Percentiles rank a stretch among this genome's conserved stretches.
phyloP scores from a whole-genome alignment of 768 basidiomycete genomes.

The Tylopilus felleus region DNA sequence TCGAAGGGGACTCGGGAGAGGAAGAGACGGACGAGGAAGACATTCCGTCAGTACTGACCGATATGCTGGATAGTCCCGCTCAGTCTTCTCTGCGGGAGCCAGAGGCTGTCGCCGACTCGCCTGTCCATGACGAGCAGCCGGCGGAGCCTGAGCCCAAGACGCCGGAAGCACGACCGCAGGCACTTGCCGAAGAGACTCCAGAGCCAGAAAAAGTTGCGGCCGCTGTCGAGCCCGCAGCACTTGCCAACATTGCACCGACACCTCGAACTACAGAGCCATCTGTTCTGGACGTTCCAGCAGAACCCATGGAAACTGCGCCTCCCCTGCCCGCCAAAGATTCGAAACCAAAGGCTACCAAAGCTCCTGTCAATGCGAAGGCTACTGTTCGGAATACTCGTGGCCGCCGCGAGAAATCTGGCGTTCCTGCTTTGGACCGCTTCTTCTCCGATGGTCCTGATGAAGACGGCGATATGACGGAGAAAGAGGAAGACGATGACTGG shows the following conservation, averaged over 20 bases:
- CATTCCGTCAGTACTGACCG: constrained; percentile 22
- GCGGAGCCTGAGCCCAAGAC: constrained; percentile 68
- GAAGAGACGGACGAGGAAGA: constrained; percentile 39
- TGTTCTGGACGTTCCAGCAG: constrained; percentile 1
- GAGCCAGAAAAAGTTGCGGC: constrained; percentile 12
- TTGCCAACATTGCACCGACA: constrained; percentile 15
- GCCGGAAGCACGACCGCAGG: constrained; percentile 59
- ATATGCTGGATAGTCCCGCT: constrained; percentile 19
- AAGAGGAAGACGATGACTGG: constrained; percentile 80
- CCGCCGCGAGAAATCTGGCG: constrained; percentile 79
- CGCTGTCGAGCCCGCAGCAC: constrained; percentile 15
- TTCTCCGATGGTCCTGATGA: constrained; percentile 52
- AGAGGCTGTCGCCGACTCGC: constrained; percentile 36
- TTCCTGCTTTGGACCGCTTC: constrained; percentile 74
- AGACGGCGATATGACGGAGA: constrained; percentile 41
- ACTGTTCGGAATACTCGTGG: constrained; percentile 33
- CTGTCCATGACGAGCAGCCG: constrained; percentile 29
- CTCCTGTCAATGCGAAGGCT: constrained; percentile 11
- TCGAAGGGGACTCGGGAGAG: constrained; percentile 33
- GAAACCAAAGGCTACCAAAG: constrained; percentile 28
- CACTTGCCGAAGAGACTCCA: constrained; percentile 29
- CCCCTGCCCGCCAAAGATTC: constrained; percentile 31
- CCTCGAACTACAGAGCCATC: constrained; percentile 14
- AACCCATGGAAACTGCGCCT: constrained; percentile 24
- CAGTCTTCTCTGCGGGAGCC: constrained; percentile 27